These are phyloP conservation scores for Ploettnerulaceae sp. DNA, from an alignment of 2,329 filamentous ascomycete species.

Conservation along the genomic window DNA sequence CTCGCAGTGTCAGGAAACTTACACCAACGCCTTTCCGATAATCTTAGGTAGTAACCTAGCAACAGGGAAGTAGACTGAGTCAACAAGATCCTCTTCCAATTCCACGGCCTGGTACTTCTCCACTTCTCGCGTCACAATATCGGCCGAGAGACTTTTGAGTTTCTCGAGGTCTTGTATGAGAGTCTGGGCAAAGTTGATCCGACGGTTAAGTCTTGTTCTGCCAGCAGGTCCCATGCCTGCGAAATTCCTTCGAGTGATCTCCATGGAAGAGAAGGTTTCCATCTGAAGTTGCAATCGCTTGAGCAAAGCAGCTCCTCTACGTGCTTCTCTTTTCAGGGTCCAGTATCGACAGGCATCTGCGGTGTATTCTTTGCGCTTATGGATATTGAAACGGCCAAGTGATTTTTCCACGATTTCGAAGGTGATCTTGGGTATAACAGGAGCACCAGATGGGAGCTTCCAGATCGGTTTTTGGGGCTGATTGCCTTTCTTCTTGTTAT, in stretches of 20 bases:
- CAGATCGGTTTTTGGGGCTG: constrained; percentile 66
- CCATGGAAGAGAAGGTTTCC: constrained; percentile 96
- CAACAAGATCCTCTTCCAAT: constrained; percentile 72
- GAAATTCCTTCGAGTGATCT: constrained; percentile 92
- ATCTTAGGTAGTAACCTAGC: constrained; percentile 70
- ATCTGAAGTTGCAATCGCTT: constrained; percentile 92
- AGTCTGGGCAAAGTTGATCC: constrained; percentile 81
- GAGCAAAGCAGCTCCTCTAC: constrained; percentile 82
- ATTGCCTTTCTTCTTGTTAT: constrained; percentile 70
- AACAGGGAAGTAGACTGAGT: constrained; percentile 89
- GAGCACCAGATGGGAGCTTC: constrained; percentile 91
- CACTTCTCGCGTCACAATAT: constrained; percentile 70
- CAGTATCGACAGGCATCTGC: constrained; percentile 94
- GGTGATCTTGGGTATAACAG: constrained; percentile 85
- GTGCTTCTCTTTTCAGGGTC: constrained; percentile 92
- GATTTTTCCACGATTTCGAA: constrained; percentile 82
- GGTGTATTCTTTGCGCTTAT: constrained; percentile 87
- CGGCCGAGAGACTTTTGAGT: constrained; percentile 64
- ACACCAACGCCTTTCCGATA: constrained; percentile 75
- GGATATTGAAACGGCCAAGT: constrained; percentile 74
- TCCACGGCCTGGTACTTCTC: constrained; percentile 73
- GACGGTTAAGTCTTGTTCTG: constrained; percentile 67
- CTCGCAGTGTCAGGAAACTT: constrained; percentile 42
- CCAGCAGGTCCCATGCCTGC: constrained; percentile 89
- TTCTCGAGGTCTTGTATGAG: constrained; percentile 73